Base-by-base conservation (phyloP, 495 filamentous ascomycete genomes). In the Neurospora africana region DNA sequence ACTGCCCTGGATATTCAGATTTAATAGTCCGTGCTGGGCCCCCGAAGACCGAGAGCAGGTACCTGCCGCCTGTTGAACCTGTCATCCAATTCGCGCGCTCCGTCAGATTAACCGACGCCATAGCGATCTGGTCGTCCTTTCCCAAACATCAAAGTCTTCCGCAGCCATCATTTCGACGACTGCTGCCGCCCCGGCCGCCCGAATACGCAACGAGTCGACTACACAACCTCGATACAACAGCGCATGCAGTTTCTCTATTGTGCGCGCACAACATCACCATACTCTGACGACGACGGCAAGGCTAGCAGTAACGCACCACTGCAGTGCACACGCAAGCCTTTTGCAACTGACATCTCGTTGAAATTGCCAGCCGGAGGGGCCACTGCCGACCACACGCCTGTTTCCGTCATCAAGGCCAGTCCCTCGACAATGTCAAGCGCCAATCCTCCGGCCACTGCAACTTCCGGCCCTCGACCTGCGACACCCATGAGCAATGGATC, bases 31-130 rank as follows among this genome's bases (percentile, higher is more conserved):
- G 53, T 65, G 53, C 53, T 65, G 27, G 53, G 21, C 47, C 27
- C 47, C 53, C 27, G 53, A 33, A 65, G 53, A 17, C 27, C 27
- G 53, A 65, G 53, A 65, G 53, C 53, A 65, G 53, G 53, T 65
- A 65, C 53, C 53, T 65, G 53, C 47, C 47, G 47, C 53, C 53
- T 65, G 27, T 65, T 33, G 53, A 65, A 65, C 53, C 53, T 33
- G 53, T 33, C 53, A 76, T 73, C 67, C 77, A 77, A 77, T 77
- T 78, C 76, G 75, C 73, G 71, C 69, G 71, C 43, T 39, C 68
- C 74, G 40, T 71, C 68, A 74, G 74, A 76, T 77, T 77, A 76
- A 76, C 76, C 74, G 76, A 77, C 73, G 71, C 76, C 76, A 74
- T 61, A 74, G 68, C 67, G 67, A 35, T 61, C 71, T 75, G 67